Evolutionary conservation across 768 basidiomycete species (phyloP).

Genomic region (Leccinum longicurvipes): DNA sequence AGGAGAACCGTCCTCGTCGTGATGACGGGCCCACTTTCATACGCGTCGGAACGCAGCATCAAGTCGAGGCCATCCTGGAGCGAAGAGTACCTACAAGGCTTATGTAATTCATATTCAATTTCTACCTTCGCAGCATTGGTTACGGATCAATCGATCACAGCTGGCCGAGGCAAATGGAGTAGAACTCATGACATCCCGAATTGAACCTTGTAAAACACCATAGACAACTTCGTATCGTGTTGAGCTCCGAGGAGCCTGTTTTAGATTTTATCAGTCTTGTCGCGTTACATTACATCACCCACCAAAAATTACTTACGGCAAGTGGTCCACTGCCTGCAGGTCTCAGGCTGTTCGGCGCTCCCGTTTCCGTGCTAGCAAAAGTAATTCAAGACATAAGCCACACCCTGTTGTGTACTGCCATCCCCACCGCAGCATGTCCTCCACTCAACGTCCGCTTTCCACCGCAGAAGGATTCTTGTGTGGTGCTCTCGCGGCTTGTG

Average conservation of each 20-base stretch:
- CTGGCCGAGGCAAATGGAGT: too few relatives aligned
- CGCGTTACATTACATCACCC: background rate
- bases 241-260: background rate
- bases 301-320: background rate
- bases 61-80: slow-evolving; percentile 1
- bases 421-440: slow-evolving; percentile 16
- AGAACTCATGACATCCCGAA: too few relatives aligned
- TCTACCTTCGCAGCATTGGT: too few relatives aligned
- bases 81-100: background rate
- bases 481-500: slow-evolving; percentile 88
- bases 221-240: background rate
- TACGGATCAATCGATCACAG: too few relatives aligned
- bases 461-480: slow-evolving; percentile 81
- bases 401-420: background rate
- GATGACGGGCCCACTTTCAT: slow-evolving; percentile 37
- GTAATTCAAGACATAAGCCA: slow-evolving; percentile 1
- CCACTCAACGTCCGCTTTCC: slow-evolving; percentile 41
- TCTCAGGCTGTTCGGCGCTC: background rate
- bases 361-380: background rate
- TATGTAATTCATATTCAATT: too few relatives aligned
- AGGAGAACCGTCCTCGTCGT: slow-evolving; percentile 52
- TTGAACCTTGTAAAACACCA: too few relatives aligned
- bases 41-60: slow-evolving; percentile 16
- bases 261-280: background rate
- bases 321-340: background rate